A percentile compares a stretch with the other conserved stretches of the same genome.
Conservation (phyloP, 257 asterid genomes). For the Prunella vulgaris region DNA sequence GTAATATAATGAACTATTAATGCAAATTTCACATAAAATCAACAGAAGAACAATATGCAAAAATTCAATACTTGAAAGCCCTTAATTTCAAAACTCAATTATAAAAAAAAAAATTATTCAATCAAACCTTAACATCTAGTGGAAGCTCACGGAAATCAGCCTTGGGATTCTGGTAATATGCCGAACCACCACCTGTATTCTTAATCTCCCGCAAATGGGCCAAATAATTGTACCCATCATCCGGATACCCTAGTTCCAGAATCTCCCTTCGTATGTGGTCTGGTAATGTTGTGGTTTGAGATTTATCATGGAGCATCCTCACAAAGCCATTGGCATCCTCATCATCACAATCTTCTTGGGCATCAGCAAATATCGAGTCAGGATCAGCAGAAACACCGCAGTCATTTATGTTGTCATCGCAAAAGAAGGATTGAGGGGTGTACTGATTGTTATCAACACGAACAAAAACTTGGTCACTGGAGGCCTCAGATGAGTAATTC, state of each 20-base stretch:
- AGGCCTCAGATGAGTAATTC: conserved; percentile 46
- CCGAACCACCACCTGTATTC: conserved; percentile 87
- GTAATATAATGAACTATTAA: neutral
- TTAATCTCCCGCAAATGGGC: conserved; percentile 75
- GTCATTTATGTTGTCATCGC: conserved; percentile 21
- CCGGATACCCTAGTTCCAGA: conserved; percentile 89
- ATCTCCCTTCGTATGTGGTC: conserved; percentile 74
- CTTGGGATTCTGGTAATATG: conserved; percentile 69
- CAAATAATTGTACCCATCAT: conserved; percentile 90
- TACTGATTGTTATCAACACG: conserved; percentile 56
- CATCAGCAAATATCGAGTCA: conserved; percentile 56
- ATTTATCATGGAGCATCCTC: conserved; percentile 10
- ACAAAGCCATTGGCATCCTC: conserved; percentile 9
- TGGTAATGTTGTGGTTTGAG: conserved; percentile 37
- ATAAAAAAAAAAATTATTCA: neutral
- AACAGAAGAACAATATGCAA: neutral
- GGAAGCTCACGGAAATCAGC: conserved; percentile 51
- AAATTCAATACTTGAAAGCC: neutral
- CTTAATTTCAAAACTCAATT: neutral
- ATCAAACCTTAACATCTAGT: conserved; percentile 72
- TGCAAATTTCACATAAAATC: neutral
- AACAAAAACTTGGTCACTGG: conserved; percentile 71
- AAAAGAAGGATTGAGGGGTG: conserved; percentile 28
- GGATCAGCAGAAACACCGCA: conserved; percentile 56
- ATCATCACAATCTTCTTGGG: conserved; percentile 45